Conservation (phyloP, 2,329 filamentous ascomycete species). For the Colletotrichum phormii region DNA sequence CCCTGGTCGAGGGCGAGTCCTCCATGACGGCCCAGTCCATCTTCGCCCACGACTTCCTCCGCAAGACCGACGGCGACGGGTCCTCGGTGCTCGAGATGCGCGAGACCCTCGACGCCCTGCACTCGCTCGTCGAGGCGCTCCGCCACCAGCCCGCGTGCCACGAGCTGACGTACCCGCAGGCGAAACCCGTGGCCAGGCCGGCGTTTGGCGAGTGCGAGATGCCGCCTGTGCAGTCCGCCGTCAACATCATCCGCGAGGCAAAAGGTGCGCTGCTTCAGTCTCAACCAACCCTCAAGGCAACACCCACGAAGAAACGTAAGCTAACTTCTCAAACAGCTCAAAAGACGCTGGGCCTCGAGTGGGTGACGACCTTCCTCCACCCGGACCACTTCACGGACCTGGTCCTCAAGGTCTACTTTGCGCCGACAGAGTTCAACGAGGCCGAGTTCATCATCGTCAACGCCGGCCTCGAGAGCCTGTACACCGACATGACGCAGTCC, state of each 20-base stretch:
- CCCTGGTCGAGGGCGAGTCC: slow-evolving; percentile 56
- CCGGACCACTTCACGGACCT: slow-evolving; percentile 46
- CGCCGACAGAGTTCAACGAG: slow-evolving; percentile 44
- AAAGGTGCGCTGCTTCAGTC: slow-evolving; percentile 20
- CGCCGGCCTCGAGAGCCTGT: slow-evolving; percentile 45
- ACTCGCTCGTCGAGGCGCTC: slow-evolving; percentile 44
- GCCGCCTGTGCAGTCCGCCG: slow-evolving; percentile 35
- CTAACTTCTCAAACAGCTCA: slow-evolving; percentile 10
- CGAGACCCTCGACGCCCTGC: slow-evolving; percentile 49
- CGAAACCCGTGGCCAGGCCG: slow-evolving; percentile 18
- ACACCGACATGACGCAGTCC: slow-evolving; percentile 40
- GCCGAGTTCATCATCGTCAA: slow-evolving; percentile 49
- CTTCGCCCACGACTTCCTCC: slow-evolving; percentile 59
- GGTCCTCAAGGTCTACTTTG: slow-evolving; percentile 48
- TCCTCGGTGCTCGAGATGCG: slow-evolving; percentile 46
- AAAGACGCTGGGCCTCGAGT: slow-evolving; percentile 36
- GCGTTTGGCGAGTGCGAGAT: slow-evolving; percentile 30
- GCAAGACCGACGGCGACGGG: slow-evolving; percentile 48
- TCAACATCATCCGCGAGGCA: slow-evolving; percentile 28
- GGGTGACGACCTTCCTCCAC: slow-evolving; percentile 45
- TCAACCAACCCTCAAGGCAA: not conserved
- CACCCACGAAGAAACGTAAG: not conserved
- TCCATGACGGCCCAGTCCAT: slow-evolving; percentile 58
- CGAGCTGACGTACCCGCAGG: slow-evolving; percentile 43
- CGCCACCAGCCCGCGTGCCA: slow-evolving; percentile 41